Evolutionary conservation across 2,329 filamentous ascomycete species (phyloP), one percentile per base, ranked within the genome.

Genomic region (Ophiostoma fasciatum): DNA sequence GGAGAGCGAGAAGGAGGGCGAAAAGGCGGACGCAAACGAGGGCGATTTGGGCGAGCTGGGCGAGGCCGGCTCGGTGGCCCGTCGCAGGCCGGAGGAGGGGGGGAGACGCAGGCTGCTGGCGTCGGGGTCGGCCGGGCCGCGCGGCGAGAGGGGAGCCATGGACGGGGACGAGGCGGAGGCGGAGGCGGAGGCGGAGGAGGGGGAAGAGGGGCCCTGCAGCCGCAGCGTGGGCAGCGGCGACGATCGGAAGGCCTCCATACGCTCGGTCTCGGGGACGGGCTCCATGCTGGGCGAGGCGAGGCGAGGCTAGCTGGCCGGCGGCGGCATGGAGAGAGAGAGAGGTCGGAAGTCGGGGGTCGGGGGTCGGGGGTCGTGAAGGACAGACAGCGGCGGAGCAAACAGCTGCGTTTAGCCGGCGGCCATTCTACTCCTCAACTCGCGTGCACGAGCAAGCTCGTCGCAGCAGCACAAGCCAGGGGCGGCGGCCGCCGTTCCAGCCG

Each of bases 221-320:
- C 68, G 65, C 30, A 74, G 54, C 21, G 59, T 62, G 27, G 71
- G 68, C 26, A 74, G 57, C 45, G 71, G 70, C 35, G 69, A 66
- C 37, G 70, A 57, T 42, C 63, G 67, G 51, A 78, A 78, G 52
- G 71, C 71, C 61, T 77, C 72, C 66, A 78, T 72, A 45, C 71
- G 64, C 61, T 78, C 71, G 33, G 73, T 74, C 60, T 78, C 74
- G 46, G 74, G 74, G 49, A 78, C 74, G 40, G 73, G 71, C 56
- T 78, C 74, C 74, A 78, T 78, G 9, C 4, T 13, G 10, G 9
- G 9, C 11, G 23, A 6, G 11, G 23, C 11, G 23, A 13, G 22
- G 23, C 11, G 11, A 9, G 23, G 3, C n/a, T n/a, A n/a, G n/a
- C n/a, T n/a, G n/a, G n/a, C n/a, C n/a, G n/a, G n/a, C n/a, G n/a